phyloP scores from a whole-genome alignment of 768 basidiomycete species.

The Tylopilus vinaceipallidus region DNA sequence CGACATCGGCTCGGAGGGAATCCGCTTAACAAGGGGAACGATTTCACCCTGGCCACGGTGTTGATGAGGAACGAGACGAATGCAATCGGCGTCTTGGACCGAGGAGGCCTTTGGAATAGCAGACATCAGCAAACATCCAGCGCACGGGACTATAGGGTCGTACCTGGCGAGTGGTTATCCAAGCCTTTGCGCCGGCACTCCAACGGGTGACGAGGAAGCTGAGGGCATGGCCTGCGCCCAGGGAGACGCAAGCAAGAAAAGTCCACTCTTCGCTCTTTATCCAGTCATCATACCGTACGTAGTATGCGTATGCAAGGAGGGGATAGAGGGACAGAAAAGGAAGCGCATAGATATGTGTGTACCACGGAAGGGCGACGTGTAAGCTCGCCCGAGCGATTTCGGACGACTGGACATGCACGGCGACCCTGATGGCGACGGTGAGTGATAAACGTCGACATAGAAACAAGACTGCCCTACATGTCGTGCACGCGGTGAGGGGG shows the following conservation, averaged over 20 bases:
- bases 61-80: conserved; percentile 74
- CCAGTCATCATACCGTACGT: conserved; percentile 87
- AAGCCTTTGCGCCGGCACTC: conserved; percentile 76
- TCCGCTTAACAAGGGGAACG: conserved; percentile 67
- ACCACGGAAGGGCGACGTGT: conserved; percentile 65
- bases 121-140: not conserved
- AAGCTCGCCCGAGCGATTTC: conserved; percentile 70
- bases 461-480: conserved; percentile 17
- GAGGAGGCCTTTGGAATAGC: conserved; percentile 47
- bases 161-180: conserved; percentile 78
- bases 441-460: not conserved
- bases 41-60: conserved; percentile 92
- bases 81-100: conserved; percentile 71
- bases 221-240: conserved; percentile 86
- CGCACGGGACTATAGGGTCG: not conserved
- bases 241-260: conserved; percentile 83
- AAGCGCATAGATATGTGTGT: conserved; percentile 67
- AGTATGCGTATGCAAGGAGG: conserved; percentile 87
- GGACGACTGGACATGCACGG: conserved; percentile 55
- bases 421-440: conserved; percentile 30
- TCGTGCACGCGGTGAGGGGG: too few species aligned
- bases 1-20: conserved; percentile 50
- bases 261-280: conserved; percentile 96
- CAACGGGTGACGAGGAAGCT: conserved; percentile 91
- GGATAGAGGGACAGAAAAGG: conserved; percentile 84